A percentile compares a stretch with the other conserved stretches of the same genome.
These are phyloP conservation scores for Macrophomina phaseolina DNA, from an alignment of 2,329 filamentous ascomycete genomes.

Conservation along the genomic window DNA sequence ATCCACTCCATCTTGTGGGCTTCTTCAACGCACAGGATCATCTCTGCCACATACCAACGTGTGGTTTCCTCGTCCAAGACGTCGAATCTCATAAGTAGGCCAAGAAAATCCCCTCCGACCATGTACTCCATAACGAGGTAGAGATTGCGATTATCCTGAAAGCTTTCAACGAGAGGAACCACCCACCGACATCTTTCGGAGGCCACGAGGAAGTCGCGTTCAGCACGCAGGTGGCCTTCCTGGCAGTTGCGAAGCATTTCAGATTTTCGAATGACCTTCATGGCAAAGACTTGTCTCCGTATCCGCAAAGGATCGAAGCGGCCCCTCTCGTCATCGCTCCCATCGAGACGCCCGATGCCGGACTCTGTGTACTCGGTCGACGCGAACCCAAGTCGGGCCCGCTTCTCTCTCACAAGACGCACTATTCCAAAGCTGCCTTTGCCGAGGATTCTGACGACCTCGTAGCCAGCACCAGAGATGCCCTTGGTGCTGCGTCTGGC, in stretches of 20 bases:
- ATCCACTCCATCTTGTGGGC: constrained; percentile 88
- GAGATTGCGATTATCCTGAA: constrained; percentile 82
- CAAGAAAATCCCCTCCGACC: constrained; percentile 93
- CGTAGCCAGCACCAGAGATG: constrained; percentile 70
- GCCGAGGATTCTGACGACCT: constrained; percentile 80
- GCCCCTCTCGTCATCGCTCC: constrained; percentile 9
- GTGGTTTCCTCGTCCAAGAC: constrained; percentile 78
- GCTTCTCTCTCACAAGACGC: constrained; percentile 75
- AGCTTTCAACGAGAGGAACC: constrained; percentile 84
- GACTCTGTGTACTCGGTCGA: constrained; percentile 28
- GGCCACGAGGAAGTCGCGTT: constrained; percentile 88
- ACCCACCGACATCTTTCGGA: constrained; percentile 91
- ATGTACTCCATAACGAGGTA: constrained; percentile 99
- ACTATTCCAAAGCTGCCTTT: constrained; percentile 97
- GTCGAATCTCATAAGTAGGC: constrained; percentile 83
- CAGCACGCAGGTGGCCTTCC: constrained; percentile 88
- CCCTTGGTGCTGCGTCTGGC: constrained; percentile 54
- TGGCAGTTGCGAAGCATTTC: constrained; percentile 90
- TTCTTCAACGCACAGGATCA: constrained; percentile 94
- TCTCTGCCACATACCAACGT: constrained; percentile 90
- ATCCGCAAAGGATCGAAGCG: constrained; percentile 31
- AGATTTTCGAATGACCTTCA: constrained; percentile 96
- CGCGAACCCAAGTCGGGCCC: constrained; percentile 23
- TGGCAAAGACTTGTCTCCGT: constrained; percentile 76
- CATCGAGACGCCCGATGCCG: constrained; percentile 30